Evolutionary conservation across 768 basidiomycete genomes (phyloP), one percentile per base, ranked within the genome.

Genomic region (Tulasnella sp.): DNA sequence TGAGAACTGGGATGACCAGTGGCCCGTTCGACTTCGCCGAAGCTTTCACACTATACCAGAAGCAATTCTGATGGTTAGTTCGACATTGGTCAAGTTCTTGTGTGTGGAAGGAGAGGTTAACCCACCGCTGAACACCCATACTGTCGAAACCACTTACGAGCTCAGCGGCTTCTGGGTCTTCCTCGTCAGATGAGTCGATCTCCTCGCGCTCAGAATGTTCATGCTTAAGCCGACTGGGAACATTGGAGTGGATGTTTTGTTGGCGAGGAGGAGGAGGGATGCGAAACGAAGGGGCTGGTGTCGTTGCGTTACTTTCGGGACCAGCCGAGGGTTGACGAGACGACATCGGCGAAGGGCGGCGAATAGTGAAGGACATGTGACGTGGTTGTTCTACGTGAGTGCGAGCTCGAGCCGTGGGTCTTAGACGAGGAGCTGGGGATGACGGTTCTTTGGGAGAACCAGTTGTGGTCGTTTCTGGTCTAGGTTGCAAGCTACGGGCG

Each of bases 51-150:
- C 67, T 62, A 66, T 72, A 75, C 74, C 70, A 75, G 72, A 72
- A 77, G 73, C 70, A 70, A 76, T 75, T 74, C 75, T 89, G 89
- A 82, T 77, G 86, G 89, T 91, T 88, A 92, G 90, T 86, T 41
- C 73, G 65, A 62, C 72, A 62, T 71, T 22, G 26, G n/a, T 3
- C 29, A 32, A 32, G 44, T 47, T 47, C 70, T 70, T 41, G n/a
- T 90, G 87, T 47, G 47, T 59, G 74, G 68, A 74, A 72, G 35
- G 62, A 59, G 42, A 72, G 17, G n/a, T 64, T 22, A 78, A 92
- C 93, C 85, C 89, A 95, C 93, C 93, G 91, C 88, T 91, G 87
- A 75, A 87, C 87, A 41, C 90, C 87, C 74, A 90, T 88, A 72
- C 84, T 83, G 78, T 90, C 88, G 76, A 92, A 90, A 5, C 86